A percentile compares a stretch with the other conserved stretches of the same genome.
phyloP scores from a whole-genome alignment of 2,329 filamentous ascomycete genomes.

The Phaeosphaeria sp. region DNA sequence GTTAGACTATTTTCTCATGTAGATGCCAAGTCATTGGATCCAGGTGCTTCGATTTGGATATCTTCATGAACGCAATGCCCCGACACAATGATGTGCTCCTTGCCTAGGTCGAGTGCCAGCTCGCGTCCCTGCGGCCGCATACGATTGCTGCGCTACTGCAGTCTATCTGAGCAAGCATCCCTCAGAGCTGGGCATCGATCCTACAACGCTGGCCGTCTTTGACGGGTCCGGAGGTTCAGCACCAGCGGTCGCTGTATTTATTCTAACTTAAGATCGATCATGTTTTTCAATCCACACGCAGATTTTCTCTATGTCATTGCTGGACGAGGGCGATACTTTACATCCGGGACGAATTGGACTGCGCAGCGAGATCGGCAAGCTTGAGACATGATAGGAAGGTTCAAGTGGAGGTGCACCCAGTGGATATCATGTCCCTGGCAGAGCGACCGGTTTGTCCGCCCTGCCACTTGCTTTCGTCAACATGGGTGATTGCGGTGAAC shows the following conservation, averaged over 20 bases:
- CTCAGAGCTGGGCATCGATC: slow-evolving; percentile 51
- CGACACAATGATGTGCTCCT: slow-evolving; percentile 21
- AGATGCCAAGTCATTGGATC: slow-evolving; percentile 49
- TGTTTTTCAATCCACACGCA: slow-evolving; percentile 47
- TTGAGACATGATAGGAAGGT: slow-evolving; percentile 52
- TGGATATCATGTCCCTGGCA: slow-evolving; percentile 28
- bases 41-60: slow-evolving; percentile 30
- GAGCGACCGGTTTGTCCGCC: slow-evolving; percentile 38
- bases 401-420: neutral
- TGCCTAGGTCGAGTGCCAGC: slow-evolving; percentile 49
- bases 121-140: slow-evolving; percentile 50
- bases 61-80: slow-evolving; percentile 32
- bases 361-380: slow-evolving; percentile 49
- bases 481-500: slow-evolving; percentile 53
- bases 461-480: slow-evolving; percentile 56
- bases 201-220: slow-evolving; percentile 48
- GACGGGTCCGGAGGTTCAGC: slow-evolving; percentile 55
- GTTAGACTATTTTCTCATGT: slow-evolving; percentile 47
- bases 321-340: slow-evolving; percentile 53
- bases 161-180: slow-evolving; percentile 45
- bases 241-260: slow-evolving; percentile 48
- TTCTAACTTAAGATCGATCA: slow-evolving; percentile 47
- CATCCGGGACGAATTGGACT: slow-evolving; percentile 44
- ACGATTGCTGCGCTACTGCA: slow-evolving; percentile 29
- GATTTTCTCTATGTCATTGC: slow-evolving; percentile 57